These are phyloP conservation scores for Alternaria ventricosa DNA, from an alignment of 2,329 filamentous ascomycete species.

Conservation along the genomic window DNA sequence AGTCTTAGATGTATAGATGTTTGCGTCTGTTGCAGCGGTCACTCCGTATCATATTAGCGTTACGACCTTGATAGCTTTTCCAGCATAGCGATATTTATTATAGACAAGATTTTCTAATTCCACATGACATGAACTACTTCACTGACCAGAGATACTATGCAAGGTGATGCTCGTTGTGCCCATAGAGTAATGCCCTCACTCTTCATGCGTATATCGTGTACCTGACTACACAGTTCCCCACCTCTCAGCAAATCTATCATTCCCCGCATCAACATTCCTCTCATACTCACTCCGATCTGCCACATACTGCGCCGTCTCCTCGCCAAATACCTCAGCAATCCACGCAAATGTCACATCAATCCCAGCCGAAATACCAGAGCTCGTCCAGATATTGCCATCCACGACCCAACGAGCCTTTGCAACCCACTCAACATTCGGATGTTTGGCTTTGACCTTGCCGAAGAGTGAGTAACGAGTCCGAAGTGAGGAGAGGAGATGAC, in stretches of 20 bases:
- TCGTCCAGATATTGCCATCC: slow-evolving; percentile 72
- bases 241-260: slow-evolving; percentile 63
- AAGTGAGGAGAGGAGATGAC: background rate
- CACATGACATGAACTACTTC: background rate
- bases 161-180: background rate
- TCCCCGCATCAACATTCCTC: slow-evolving; percentile 57
- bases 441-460: slow-evolving; percentile 54
- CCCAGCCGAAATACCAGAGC: slow-evolving; percentile 68
- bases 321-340: slow-evolving; percentile 61
- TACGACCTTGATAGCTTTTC: background rate
- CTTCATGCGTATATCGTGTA: background rate
- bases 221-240: slow-evolving; percentile 29
- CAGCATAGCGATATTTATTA: slow-evolving; percentile 7
- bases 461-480: background rate
- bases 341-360: slow-evolving; percentile 68
- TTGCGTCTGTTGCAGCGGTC: background rate
- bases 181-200: background rate
- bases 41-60: background rate
- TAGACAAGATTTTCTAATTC: background rate
- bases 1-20: background rate
- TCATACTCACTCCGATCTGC: slow-evolving; percentile 65
- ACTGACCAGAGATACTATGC: background rate
- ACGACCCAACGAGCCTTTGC: slow-evolving; percentile 67
- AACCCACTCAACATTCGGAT: slow-evolving; percentile 65
- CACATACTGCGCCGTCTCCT: slow-evolving; percentile 56